These are phyloP conservation scores for Diaporthe velutina DNA, from an alignment of 2,329 filamentous ascomycete genomes.

Conservation along the genomic window DNA sequence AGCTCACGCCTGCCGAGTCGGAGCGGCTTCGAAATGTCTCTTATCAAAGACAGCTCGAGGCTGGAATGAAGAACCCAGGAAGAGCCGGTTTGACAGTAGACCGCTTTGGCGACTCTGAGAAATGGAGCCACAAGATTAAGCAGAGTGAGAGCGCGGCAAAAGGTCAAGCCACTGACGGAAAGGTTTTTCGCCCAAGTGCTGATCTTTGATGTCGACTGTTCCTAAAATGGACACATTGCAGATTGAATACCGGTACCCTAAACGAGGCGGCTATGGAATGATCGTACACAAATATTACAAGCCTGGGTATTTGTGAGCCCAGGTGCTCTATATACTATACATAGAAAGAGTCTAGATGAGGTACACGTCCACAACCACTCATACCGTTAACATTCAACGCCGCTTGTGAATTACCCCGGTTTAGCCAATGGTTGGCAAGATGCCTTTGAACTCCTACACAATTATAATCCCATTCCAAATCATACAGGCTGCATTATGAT, in stretches of 20 bases:
- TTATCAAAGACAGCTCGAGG: slow-evolving; percentile 67
- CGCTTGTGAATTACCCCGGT: not conserved
- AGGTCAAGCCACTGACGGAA: not conserved
- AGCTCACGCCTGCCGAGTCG: slow-evolving; percentile 65
- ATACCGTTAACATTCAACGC: not conserved
- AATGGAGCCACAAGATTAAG: slow-evolving; percentile 41
- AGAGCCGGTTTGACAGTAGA: slow-evolving; percentile 60
- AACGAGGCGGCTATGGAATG: not conserved
- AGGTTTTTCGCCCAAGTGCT: not conserved
- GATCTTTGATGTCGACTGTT: not conserved
- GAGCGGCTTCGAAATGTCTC: slow-evolving; percentile 66
- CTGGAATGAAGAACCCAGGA: slow-evolving; percentile 64
- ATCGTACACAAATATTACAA: not conserved
- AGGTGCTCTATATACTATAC: not conserved
- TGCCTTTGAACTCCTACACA: not conserved
- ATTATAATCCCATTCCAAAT: not conserved
- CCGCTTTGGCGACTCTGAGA: slow-evolving; percentile 53
- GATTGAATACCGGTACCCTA: not conserved
- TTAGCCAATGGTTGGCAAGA: too few relatives aligned
- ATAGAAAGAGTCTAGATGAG: not conserved
- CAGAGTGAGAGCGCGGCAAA: not conserved
- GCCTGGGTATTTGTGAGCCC: too few relatives aligned
- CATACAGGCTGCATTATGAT: not conserved
- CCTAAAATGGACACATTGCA: not conserved
- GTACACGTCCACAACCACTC: not conserved